Percentiles rank a stretch among this genome's conserved stretches.
Conservation (phyloP, 2,329 filamentous ascomycete genomes). For the Lasiodiplodia sp. region DNA sequence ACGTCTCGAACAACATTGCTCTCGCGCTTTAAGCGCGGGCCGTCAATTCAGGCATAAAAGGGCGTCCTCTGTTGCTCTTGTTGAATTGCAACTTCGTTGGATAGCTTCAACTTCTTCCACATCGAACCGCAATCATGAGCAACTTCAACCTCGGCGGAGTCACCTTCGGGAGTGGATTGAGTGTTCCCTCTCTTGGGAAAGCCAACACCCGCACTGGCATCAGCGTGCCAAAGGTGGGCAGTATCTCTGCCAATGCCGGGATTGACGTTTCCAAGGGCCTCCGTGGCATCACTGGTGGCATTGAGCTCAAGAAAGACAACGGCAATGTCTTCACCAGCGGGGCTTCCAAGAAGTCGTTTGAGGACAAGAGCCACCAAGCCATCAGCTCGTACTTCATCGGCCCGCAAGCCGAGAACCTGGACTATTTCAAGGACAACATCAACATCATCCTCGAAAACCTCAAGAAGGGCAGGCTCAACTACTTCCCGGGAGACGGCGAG, state of each 20-base stretch:
- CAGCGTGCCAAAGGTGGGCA: constrained; percentile 13
- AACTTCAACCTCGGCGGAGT: neutral
- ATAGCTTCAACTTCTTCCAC: neutral
- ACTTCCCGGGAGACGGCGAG: constrained; percentile 48
- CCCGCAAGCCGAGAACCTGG: constrained; percentile 53
- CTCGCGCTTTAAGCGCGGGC: neutral
- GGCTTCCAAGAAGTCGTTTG: constrained; percentile 12
- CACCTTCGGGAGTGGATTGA: constrained; percentile 9
- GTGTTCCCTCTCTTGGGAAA: neutral
- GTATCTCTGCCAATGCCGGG: constrained; percentile 12
- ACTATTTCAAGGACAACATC: constrained; percentile 51
- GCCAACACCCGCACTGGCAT: constrained; percentile 1
- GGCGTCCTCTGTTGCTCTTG: neutral
- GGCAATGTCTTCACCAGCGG: constrained; percentile 27
- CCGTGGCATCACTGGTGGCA: constrained; percentile 4
- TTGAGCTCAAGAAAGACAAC: constrained; percentile 25
- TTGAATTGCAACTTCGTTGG: neutral
- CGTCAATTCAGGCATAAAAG: neutral
- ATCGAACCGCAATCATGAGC: constrained; percentile 3
- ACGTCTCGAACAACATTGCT: neutral
- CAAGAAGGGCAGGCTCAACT: constrained; percentile 43
- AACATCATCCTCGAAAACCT: constrained; percentile 50
- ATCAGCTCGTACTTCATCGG: constrained; percentile 55
- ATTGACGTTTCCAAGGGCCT: constrained; percentile 14
- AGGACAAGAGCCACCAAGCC: constrained; percentile 30